Conservation (phyloP, 1,284 basidiomycete genomes). For the Pascua sp. region DNA sequence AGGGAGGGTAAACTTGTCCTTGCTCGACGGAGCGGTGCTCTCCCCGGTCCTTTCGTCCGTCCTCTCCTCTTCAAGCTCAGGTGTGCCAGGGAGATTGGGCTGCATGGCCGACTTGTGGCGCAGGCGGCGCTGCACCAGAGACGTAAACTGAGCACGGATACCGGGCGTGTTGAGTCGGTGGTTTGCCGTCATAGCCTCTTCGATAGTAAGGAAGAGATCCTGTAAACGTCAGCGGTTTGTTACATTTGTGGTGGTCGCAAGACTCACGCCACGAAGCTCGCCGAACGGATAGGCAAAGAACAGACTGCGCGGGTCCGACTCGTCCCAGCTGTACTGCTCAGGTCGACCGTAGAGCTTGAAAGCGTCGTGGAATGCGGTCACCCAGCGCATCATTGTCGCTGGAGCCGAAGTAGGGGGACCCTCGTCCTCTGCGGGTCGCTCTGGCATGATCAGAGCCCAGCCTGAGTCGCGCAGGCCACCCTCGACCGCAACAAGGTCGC, state of each 20-base stretch:
- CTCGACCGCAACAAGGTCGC: constrained; percentile 61
- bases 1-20: constrained; percentile 30
- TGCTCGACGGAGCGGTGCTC: background rate
- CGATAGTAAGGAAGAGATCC: constrained; percentile 85
- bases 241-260: background rate
- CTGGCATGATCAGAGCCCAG: constrained; percentile 85
- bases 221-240: constrained; percentile 30
- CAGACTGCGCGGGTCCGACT: constrained; percentile 59
- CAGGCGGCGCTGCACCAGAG: constrained; percentile 67
- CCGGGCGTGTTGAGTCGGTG: constrained; percentile 64
- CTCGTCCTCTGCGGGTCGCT: constrained; percentile 56
- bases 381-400: constrained; percentile 78
- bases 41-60: constrained; percentile 9
- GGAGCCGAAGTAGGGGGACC: constrained; percentile 10
- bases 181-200: constrained; percentile 72
- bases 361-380: constrained; percentile 80
- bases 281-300: constrained; percentile 48
- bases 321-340: constrained; percentile 78
- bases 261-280: constrained; percentile 34
- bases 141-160: constrained; percentile 62
- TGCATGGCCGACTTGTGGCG: constrained; percentile 5
- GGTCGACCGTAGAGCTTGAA: constrained; percentile 81
- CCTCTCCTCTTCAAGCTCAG: constrained; percentile 6
- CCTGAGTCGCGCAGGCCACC: constrained; percentile 60
- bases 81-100: too few species aligned